A percentile compares a stretch with the other conserved stretches of the same genome.
These are phyloP conservation scores for Diophrys appendiculata DNA, from an alignment of 73 alveolate genomes.

Conservation along the genomic window DNA sequence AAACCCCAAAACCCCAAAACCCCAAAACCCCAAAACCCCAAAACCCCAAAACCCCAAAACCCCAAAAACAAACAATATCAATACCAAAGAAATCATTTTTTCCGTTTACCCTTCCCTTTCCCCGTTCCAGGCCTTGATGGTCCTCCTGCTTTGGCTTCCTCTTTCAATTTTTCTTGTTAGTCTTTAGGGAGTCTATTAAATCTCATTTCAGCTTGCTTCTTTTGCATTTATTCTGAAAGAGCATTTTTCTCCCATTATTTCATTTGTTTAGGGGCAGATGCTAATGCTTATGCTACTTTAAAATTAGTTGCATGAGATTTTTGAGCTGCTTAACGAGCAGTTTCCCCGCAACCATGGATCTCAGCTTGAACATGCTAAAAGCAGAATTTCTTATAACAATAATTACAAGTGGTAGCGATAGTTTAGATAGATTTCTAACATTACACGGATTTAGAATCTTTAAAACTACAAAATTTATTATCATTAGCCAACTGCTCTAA, in stretches of 20 bases:
- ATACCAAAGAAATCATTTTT: no score
- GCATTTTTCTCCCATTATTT: neutral
- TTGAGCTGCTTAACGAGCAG: neutral
- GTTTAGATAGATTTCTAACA: neutral
- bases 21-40: no score
- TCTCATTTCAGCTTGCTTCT: neutral
- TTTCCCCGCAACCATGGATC: slow-evolving; percentile 1
- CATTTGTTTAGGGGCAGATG: neutral
- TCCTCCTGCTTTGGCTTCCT: neutral
- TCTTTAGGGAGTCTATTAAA: neutral
- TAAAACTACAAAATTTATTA: neutral
- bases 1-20: no score
- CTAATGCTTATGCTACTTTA: neutral
- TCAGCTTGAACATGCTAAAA: slow-evolving; percentile 3
- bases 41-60: no score
- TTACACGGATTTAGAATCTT: neutral
- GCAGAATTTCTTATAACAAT: slow-evolving; percentile 4
- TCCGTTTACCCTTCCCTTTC: neutral
- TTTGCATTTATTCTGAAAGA: neutral
- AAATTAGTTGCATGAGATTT: neutral
- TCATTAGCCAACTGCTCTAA: neutral
- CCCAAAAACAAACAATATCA: no score
- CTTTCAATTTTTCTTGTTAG: neutral
- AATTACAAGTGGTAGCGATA: slow-evolving; percentile 2
- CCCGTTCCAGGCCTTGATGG: neutral